These are phyloP conservation scores for Gastrolobium bilobum DNA, from an alignment of 306 rosid species.

Conservation along the genomic window DNA sequence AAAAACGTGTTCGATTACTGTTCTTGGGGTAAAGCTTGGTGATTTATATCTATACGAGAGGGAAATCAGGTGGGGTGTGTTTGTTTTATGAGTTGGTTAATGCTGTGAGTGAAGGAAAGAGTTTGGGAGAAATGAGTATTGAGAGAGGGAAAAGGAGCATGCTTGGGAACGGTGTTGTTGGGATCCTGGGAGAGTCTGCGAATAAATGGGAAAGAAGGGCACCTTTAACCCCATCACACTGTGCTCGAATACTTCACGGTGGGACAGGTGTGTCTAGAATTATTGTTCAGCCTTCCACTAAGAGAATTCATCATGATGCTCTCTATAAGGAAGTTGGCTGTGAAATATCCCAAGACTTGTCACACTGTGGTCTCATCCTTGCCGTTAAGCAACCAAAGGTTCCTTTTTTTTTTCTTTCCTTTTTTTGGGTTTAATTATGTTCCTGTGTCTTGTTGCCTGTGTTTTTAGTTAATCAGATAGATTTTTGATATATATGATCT, in stretches of 20 bases:
- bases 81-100: background rate
- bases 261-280: slow-evolving; percentile 77
- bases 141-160: slow-evolving; percentile 45
- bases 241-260: slow-evolving; percentile 80
- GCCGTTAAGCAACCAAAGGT: slow-evolving; percentile 94
- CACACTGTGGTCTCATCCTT: slow-evolving; percentile 85
- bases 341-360: slow-evolving; percentile 84
- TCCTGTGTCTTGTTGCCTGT: background rate
- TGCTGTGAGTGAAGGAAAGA: slow-evolving; percentile 5
- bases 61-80: background rate
- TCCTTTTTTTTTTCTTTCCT: background rate
- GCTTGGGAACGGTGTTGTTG: slow-evolving; percentile 94
- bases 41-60: background rate
- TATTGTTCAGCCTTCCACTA: slow-evolving; percentile 88
- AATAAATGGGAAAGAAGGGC: slow-evolving; percentile 97
- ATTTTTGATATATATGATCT: slow-evolving; percentile 1
- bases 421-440: background rate
- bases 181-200: slow-evolving; percentile 80
- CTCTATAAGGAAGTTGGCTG: slow-evolving; percentile 91
- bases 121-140: background rate
- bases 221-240: slow-evolving; percentile 89
- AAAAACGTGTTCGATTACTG: background rate
- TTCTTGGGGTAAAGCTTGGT: background rate
- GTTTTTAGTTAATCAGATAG: background rate
- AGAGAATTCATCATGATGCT: slow-evolving; percentile 81